These are phyloP conservation scores for Gelatoporia subvermispora DNA, from an alignment of 768 basidiomycete genomes.

Conservation along the genomic window DNA sequence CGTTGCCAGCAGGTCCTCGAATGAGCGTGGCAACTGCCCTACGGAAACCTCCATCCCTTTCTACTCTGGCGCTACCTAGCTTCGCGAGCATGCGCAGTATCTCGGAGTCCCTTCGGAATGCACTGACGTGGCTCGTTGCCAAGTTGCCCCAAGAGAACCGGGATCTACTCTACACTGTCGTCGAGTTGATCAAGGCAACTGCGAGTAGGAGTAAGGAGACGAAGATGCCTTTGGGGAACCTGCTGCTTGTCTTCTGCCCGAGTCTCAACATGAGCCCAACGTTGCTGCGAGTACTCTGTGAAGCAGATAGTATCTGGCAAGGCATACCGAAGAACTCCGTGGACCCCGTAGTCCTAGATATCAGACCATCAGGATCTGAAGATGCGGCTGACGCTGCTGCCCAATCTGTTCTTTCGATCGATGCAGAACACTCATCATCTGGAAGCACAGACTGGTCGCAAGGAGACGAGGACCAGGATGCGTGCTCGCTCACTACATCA, in stretches of 20 bases:
- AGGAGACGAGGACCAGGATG: neutral
- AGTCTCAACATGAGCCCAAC: constrained; percentile 77
- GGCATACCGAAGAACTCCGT: constrained; percentile 8
- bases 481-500: too few species aligned
- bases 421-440: neutral
- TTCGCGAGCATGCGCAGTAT: constrained; percentile 58
- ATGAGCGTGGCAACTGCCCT: constrained; percentile 31
- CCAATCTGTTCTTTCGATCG: neutral
- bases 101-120: constrained; percentile 51
- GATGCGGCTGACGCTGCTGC: neutral
- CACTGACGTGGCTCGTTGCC: constrained; percentile 58
- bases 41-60: constrained; percentile 75
- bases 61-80: constrained; percentile 70
- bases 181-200: constrained; percentile 74
- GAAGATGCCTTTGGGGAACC: constrained; percentile 89
- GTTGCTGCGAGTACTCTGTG: constrained; percentile 67
- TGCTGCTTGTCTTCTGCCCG: constrained; percentile 85
- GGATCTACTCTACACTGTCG: constrained; percentile 79
- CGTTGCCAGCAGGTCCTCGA: constrained; percentile 1
- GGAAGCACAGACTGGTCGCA: neutral
- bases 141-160: constrained; percentile 76
- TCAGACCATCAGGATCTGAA: neutral
- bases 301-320: constrained; percentile 65
- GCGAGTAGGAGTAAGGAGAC: constrained; percentile 65
- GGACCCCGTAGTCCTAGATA: neutral